A percentile compares a stretch with the other conserved stretches of the same genome.
Evolutionary conservation across 768 basidiomycete species (phyloP).

Genomic region (Auriscalpium orientale): DNA sequence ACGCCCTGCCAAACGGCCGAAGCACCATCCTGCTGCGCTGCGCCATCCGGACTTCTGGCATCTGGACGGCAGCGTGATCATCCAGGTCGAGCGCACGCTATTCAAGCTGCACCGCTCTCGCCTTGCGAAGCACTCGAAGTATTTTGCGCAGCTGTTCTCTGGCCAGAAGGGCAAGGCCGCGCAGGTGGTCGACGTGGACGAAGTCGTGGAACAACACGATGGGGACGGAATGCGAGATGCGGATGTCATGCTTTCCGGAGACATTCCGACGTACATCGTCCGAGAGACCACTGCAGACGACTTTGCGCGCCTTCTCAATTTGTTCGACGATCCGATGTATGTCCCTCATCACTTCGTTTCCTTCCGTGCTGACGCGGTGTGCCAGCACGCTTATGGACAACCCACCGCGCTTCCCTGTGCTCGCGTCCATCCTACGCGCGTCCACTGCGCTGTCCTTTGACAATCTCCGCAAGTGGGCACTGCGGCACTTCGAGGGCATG

Average conservation of each 20-base stretch:
- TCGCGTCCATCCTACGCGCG: constrained; percentile 29
- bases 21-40: no score
- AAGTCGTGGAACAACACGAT: neutral
- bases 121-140: constrained; percentile 25
- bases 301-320: constrained; percentile 26
- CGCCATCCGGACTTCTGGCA: constrained; percentile 25
- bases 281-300: constrained; percentile 22
- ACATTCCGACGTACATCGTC: constrained; percentile 19
- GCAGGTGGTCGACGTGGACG: neutral
- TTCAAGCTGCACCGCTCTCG: constrained; percentile 31
- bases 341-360: constrained; percentile 4
- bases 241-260: constrained; percentile 8
- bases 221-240: neutral
- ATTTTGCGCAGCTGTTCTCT: constrained; percentile 26
- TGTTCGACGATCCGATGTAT: constrained; percentile 28
- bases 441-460: constrained; percentile 27
- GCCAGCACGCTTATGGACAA: constrained; percentile 19
- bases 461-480: constrained; percentile 23
- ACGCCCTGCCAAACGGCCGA: neutral
- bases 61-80: constrained; percentile 27
- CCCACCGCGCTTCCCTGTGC: constrained; percentile 21
- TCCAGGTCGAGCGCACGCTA: constrained; percentile 27
- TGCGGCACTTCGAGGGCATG: constrained; percentile 22
- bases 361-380: neutral
- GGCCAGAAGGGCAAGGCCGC: neutral